Evolutionary conservation across 768 basidiomycete genomes (phyloP).

Genomic region (Calocybe indica): DNA sequence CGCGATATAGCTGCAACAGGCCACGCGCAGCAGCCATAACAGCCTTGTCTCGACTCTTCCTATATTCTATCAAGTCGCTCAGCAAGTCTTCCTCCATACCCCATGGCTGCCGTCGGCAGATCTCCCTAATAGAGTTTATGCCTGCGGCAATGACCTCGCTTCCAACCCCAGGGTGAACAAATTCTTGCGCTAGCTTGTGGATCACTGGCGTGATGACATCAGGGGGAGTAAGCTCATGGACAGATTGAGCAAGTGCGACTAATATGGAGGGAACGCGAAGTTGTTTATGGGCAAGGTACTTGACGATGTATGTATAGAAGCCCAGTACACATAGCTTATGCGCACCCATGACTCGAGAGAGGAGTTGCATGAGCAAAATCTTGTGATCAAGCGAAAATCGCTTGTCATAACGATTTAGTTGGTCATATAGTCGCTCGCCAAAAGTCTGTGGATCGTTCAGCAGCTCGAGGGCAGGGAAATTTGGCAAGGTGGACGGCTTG

Average conservation of each 20-base stretch:
- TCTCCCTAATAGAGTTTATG: constrained; percentile 91
- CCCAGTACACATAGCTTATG: constrained; percentile 92
- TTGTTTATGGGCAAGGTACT: constrained; percentile 90
- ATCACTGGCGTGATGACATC: constrained; percentile 87
- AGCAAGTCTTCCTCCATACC: constrained; percentile 94
- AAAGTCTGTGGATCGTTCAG: constrained; percentile 95
- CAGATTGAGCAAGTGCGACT: constrained; percentile 88
- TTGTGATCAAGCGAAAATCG: constrained; percentile 97
- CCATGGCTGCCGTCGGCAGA: constrained; percentile 94
- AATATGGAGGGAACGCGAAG: constrained; percentile 90
- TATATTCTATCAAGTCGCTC: constrained; percentile 89
- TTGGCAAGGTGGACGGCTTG: constrained; percentile 34
- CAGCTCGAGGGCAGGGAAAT: constrained; percentile 90
- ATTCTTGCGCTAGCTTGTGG: constrained; percentile 89
- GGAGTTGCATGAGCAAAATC: constrained; percentile 93
- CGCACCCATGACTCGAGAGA: constrained; percentile 87
- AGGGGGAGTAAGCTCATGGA: constrained; percentile 93
- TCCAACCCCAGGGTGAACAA: constrained; percentile 95
- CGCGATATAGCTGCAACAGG: constrained; percentile 85
- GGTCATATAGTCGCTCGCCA: constrained; percentile 87
- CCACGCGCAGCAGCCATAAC: constrained; percentile 88
- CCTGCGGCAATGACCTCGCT: constrained; percentile 95
- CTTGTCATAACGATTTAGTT: constrained; percentile 81
- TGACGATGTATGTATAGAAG: constrained; percentile 95
- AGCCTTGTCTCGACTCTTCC: constrained; percentile 91